phyloP scores from a whole-genome alignment of 257 asterid species.

The Solanum ossicruentum region DNA sequence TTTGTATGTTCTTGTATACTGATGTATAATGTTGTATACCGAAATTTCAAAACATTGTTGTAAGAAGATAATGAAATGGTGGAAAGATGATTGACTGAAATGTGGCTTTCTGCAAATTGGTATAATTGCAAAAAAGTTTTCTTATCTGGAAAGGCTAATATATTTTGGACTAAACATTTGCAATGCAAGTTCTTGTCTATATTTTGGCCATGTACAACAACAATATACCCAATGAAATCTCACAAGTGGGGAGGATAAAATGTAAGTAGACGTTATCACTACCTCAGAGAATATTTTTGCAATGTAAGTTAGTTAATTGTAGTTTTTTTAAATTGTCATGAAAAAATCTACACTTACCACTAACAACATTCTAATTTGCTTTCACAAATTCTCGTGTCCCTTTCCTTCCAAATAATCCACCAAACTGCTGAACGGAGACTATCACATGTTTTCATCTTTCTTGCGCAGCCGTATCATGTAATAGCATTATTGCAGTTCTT shows the following conservation, averaged over 20 bases:
- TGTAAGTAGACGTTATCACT: too few species aligned
- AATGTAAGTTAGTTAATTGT: neutral
- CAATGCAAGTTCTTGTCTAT: neutral
- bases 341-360: neutral
- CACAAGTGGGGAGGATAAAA: too few species aligned
- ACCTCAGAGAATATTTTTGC: neutral
- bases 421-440: neutral
- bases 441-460: neutral
- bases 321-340: neutral
- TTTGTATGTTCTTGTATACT: neutral
- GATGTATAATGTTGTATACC: neutral
- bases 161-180: neutral
- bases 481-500: neutral
- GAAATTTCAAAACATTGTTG: neutral
- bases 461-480: neutral
- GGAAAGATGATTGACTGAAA: neutral
- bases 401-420: neutral
- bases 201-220: neutral
- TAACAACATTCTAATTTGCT: neutral
- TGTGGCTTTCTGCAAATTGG: neutral
- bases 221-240: too few species aligned
- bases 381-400: neutral
- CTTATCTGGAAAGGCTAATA: neutral
- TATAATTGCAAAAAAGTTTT: neutral
- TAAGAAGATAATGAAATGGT: neutral